Evolutionary conservation across 2,329 filamentous ascomycete genomes (phyloP).

Genomic region (Cladosporium sp.): DNA sequence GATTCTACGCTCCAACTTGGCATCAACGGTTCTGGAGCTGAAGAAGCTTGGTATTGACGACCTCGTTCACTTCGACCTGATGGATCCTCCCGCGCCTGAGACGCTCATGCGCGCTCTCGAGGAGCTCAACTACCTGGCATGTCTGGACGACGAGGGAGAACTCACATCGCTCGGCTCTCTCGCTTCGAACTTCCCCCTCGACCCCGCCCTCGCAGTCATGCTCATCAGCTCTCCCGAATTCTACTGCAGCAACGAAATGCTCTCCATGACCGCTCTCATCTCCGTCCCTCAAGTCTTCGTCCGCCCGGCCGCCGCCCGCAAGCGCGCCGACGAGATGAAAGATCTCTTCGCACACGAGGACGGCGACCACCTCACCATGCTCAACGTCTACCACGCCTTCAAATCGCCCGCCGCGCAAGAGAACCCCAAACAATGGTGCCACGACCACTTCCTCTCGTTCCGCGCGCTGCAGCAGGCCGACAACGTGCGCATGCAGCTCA

Average conservation of each 20-base stretch:
- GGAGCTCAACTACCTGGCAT: constrained; percentile 95
- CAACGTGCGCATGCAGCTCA: constrained; percentile 86
- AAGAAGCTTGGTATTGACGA: constrained; percentile 97
- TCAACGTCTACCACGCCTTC: constrained; percentile 98
- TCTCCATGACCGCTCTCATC: constrained; percentile 88
- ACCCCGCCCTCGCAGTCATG: constrained; percentile 94
- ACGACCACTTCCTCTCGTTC: constrained; percentile 90
- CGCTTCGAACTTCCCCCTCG: constrained; percentile 92
- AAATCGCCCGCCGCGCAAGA: constrained; percentile 67
- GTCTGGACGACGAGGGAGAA: constrained; percentile 93
- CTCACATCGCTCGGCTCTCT: constrained; percentile 80
- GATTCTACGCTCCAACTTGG: constrained; percentile 88
- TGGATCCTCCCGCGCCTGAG: constrained; percentile 97
- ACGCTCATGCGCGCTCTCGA: constrained; percentile 97
- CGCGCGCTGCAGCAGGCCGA: constrained; percentile 88
- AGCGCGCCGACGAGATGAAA: constrained; percentile 98
- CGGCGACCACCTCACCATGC: constrained; percentile 90
- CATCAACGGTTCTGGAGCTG: constrained; percentile 90
- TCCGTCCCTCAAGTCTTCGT: constrained; percentile 94
- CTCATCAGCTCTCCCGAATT: constrained; percentile 96
- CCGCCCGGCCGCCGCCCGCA: constrained; percentile 77
- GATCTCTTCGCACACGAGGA: constrained; percentile 85
- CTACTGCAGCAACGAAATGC: constrained; percentile 96
- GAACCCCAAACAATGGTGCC: constrained; percentile 87
- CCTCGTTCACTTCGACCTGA: constrained; percentile 95